Evolutionary conservation across 2,329 filamentous ascomycete genomes (phyloP), one percentile per base, ranked within the genome.

Genomic region (Pezicula carpinea): DNA sequence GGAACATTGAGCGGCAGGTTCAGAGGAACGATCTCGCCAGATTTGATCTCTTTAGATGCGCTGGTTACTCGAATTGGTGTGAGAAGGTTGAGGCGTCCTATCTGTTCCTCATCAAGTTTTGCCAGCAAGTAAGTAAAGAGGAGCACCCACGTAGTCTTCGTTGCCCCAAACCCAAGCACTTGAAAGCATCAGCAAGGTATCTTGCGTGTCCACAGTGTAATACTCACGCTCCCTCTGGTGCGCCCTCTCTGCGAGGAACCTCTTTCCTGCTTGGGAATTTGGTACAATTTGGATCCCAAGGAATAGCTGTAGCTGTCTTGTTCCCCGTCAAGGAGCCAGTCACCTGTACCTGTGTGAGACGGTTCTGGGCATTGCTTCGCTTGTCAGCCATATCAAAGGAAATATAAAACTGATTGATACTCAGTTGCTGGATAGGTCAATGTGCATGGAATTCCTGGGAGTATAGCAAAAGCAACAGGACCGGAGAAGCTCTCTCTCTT

Each of bases 41-140:
- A 63, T 17, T 61, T 60, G 43, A 74, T 67, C 48, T 75, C 70
- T 4, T 60, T 57, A 22, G 66, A 65, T 5, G 71, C 72, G 17
- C 59, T 59, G 40, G 64, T 60, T 19, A 74, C 64, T 1, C 70
- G 64, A 3, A 67, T 64, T 1, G 67, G 66, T 1, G 72, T 75
- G 31, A 76, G 61, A 8, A 72, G 62, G 51, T 76, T 76, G 23
- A 75, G 54, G 6, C 67, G 69, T 5, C 74, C 73, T 34, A 69
- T 60, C 42, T 70, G 44, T 29, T 23, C n/a, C 15, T 29, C 26
- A 11, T 46, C 32, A 45, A 15, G 18, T 23, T 33, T 26, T 19
- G 10, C 21, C 15, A 36, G 5, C 10, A 5, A 19, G 17, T 19
- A 13, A 18, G 10, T 10, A 23, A 6, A 38, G 17, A 31, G 34